Conservation (phyloP, 2,329 filamentous ascomycete species). For the Thelonectria rubi region DNA sequence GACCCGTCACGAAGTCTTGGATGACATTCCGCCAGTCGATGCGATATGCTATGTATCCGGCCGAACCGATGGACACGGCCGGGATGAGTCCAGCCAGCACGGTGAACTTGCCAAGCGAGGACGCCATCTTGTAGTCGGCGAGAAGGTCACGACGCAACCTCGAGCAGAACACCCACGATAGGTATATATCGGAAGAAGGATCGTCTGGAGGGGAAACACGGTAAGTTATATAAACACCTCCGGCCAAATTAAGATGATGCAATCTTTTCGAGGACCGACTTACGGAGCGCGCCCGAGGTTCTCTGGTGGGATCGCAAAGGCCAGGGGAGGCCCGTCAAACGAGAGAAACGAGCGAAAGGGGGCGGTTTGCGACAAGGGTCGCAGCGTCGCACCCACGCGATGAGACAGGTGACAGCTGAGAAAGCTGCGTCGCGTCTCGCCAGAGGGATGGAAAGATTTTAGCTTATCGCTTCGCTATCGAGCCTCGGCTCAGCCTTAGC, state of each 20-base stretch:
- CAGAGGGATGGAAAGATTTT: background rate
- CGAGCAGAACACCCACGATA: background rate
- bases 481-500: conserved; percentile 35
- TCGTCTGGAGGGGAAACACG: background rate
- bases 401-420: too few relatives aligned
- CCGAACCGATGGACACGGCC: conserved; percentile 49
- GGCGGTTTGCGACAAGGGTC: background rate
- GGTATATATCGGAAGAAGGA: background rate
- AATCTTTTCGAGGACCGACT: background rate
- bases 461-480: conserved; percentile 14
- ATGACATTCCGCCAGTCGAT: conserved; percentile 53
- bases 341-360: background rate
- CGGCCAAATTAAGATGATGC: background rate
- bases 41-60: conserved; percentile 58
- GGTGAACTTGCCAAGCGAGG: conserved; percentile 46
- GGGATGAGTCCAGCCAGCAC: conserved; percentile 48
- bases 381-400: background rate
- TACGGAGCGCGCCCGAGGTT: background rate
- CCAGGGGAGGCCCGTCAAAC: background rate
- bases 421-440: background rate
- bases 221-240: background rate
- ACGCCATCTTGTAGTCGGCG: conserved; percentile 40
- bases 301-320: background rate
- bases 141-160: background rate
- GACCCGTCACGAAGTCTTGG: conserved; percentile 60